Evolutionary conservation across 2,329 filamentous ascomycete species (phyloP).

Genomic region (Penicillium rolfsii): DNA sequence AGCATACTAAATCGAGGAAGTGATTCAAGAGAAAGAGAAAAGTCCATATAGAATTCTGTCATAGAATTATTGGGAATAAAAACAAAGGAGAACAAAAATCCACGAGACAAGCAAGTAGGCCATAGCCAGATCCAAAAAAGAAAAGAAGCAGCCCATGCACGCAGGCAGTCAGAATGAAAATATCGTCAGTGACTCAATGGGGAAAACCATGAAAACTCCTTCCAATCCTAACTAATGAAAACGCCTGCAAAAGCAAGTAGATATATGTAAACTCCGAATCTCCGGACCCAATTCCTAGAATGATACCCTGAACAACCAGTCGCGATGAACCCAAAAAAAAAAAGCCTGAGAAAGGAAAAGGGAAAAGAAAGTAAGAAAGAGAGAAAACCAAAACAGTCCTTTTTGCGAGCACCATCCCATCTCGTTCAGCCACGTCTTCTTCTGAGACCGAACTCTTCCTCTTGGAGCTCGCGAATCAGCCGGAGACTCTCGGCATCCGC

Average conservation of each 20-base stretch:
- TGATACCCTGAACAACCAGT: conserved; percentile 25
- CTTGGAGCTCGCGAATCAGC: conserved; percentile 50
- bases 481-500: conserved; percentile 49
- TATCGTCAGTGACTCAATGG: conserved; percentile 5
- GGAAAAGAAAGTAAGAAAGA: conserved; percentile 4
- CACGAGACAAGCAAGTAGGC: conserved; percentile 3
- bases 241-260: conserved; percentile 14
- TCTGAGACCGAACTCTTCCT: conserved; percentile 50
- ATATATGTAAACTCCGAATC: conserved; percentile 26
- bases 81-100: conserved; percentile 10
- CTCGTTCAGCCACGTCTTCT: conserved; percentile 32
- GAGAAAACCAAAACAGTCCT: no score
- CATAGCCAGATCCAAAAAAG: not conserved
- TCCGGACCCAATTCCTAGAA: conserved; percentile 19
- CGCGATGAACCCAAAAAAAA: conserved; percentile 20
- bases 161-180: not conserved
- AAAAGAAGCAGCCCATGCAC: conserved; percentile 13
- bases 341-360: conserved; percentile 18
- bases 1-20: not conserved
- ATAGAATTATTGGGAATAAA: conserved; percentile 10
- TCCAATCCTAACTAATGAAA: conserved; percentile 5
- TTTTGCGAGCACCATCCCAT: not conserved
- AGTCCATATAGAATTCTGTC: conserved; percentile 2
- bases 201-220: conserved; percentile 2
- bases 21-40: not conserved